Evolutionary conservation across 2,329 filamentous ascomycete species (phyloP).

Genomic region (Teratosphaeria gauchensis): DNA sequence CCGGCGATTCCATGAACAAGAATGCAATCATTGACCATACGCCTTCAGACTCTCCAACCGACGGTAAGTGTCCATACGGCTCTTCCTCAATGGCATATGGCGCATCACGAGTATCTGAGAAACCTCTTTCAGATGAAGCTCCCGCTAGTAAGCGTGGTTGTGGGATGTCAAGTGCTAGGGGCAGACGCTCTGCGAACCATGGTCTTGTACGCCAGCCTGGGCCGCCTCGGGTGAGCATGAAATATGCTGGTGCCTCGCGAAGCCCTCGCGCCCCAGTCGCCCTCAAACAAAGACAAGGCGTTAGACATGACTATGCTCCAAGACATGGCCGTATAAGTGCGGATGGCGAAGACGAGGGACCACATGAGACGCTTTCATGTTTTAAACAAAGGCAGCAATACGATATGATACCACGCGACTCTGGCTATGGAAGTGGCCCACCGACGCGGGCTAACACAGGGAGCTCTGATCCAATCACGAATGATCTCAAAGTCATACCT

Average conservation of each 20-base stretch:
- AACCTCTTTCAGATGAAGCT: not conserved
- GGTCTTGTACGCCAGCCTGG: not conserved
- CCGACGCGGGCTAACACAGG: too few relatives aligned
- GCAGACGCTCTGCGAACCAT: not conserved
- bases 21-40: not conserved
- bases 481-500: not conserved
- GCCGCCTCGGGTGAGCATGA: not conserved
- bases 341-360: not conserved
- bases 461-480: not conserved
- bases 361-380: not conserved
- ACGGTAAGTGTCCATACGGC: not conserved
- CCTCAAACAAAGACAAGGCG: not conserved
- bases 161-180: not conserved
- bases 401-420: not conserved
- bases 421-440: not conserved
- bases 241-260: not conserved
- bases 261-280: not conserved
- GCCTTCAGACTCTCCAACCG: not conserved
- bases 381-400: not conserved
- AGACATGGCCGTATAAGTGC: not conserved
- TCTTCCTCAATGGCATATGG: not conserved
- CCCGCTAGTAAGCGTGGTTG: not conserved
- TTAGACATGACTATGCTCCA: not conserved
- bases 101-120: not conserved
- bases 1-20: conserved; percentile 3